Percentiles rank a stretch among this genome's conserved stretches.
Conservation (phyloP, 208 protist species). For the Crithidia expoeki region DNA sequence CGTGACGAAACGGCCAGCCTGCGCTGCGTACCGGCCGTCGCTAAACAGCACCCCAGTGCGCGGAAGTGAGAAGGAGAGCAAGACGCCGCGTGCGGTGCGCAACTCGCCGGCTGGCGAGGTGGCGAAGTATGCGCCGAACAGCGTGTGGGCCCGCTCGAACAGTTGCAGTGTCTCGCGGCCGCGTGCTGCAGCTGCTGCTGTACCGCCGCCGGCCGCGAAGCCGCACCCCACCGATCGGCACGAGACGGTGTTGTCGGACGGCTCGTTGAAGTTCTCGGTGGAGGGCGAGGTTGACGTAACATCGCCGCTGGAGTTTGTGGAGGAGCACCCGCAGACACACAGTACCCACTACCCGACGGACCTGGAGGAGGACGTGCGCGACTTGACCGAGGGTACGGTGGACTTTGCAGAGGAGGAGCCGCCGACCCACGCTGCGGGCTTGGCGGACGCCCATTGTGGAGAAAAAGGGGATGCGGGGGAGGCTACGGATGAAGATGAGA, state of each 20-base stretch:
- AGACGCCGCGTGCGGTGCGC: constrained; percentile 1
- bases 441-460: background rate
- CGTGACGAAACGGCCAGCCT: background rate
- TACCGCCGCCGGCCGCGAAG: background rate
- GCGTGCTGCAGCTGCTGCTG: background rate
- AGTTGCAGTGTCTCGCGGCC: constrained; percentile 5
- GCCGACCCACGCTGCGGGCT: background rate
- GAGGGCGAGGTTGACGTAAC: background rate
- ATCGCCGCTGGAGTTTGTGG: constrained; percentile 1
- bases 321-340: background rate
- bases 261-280: constrained; percentile 1
- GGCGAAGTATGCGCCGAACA: constrained; percentile 16
- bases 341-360: background rate
- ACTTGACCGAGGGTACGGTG: constrained; percentile 2
- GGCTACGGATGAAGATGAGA: constrained; percentile 6
- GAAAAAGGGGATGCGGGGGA: background rate
- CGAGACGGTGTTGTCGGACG: background rate
- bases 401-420: constrained; percentile 8
- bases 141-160: constrained; percentile 15
- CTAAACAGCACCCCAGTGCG: background rate
- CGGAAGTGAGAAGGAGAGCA: background rate
- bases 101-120: background rate
- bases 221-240: background rate
- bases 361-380: background rate
- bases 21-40: background rate